These are phyloP conservation scores for Metschnikowia continentalis DNA, from an alignment of 805 yeast genomes.

Conservation along the genomic window DNA sequence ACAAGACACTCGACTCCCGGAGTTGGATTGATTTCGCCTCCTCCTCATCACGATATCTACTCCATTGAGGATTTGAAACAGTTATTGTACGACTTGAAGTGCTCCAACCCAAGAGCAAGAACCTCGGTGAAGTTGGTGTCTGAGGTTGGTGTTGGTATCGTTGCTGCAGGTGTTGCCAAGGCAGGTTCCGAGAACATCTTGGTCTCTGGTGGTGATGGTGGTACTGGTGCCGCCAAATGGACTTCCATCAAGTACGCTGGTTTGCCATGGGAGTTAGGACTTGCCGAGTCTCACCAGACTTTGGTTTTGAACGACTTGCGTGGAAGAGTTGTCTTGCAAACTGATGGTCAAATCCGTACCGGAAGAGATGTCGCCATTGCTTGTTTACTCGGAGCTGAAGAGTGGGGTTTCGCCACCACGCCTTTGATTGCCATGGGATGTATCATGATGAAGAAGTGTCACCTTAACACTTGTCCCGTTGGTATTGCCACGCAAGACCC, in stretches of 20 bases:
- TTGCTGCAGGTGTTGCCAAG: conserved; percentile 98
- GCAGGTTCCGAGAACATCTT: conserved; percentile 97
- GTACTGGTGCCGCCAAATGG: conserved; percentile 99
- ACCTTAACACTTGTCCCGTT: conserved; percentile 91
- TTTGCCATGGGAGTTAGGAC: conserved; percentile 97
- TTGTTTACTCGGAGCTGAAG: conserved; percentile 94
- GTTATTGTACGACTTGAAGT: conserved; percentile 91
- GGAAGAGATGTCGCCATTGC: conserved; percentile 98
- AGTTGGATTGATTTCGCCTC: conserved; percentile 95
- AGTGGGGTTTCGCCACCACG: conserved; percentile 96
- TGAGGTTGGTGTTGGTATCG: conserved; percentile 98
- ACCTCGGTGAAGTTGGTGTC: conserved; percentile 95
- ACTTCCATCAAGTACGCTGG: conserved; percentile 97
- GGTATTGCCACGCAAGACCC: conserved; percentile 99
- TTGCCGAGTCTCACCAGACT: conserved; percentile 98
- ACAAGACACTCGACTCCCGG: conserved; percentile 96
- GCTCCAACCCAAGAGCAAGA: conserved; percentile 95
- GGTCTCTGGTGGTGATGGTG: conserved; percentile 98
- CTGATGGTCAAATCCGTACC: conserved; percentile 97
- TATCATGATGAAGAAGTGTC: conserved; percentile 92
- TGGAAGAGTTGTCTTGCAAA: conserved; percentile 92
- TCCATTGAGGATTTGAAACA: conserved; percentile 97
- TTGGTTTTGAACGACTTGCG: conserved; percentile 91
- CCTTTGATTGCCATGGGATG: conserved; percentile 98
- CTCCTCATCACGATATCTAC: conserved; percentile 98